Evolutionary conservation across 2,329 filamentous ascomycete genomes (phyloP).

Genomic region (Cercospora brassicicola): DNA sequence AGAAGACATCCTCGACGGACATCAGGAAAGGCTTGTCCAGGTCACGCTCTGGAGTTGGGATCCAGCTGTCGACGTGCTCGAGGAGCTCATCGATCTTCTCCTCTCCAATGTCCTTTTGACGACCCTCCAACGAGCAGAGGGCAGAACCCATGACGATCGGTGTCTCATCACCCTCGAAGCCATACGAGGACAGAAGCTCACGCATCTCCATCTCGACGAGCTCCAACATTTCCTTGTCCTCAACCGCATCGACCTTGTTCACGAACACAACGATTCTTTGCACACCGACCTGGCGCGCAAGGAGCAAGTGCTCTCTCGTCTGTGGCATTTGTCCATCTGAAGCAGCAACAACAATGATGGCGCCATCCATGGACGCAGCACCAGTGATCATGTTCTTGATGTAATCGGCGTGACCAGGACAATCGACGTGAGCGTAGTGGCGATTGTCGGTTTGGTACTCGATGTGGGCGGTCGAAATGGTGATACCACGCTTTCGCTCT

Average conservation of each 20-base stretch:
- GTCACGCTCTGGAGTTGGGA: slow-evolving; percentile 90
- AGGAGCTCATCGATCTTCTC: slow-evolving; percentile 90
- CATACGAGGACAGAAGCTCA: slow-evolving; percentile 87
- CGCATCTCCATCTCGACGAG: slow-evolving; percentile 99
- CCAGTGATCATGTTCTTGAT: slow-evolving; percentile 99
- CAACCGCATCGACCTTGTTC: slow-evolving; percentile 97
- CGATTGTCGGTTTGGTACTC: slow-evolving; percentile 92
- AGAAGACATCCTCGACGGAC: slow-evolving; percentile 76
- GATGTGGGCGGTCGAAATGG: slow-evolving; percentile 96
- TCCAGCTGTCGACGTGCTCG: slow-evolving; percentile 88
- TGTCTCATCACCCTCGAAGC: slow-evolving; percentile 96
- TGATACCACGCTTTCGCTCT: slow-evolving; percentile 99
- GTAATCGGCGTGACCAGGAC: slow-evolving; percentile 99
- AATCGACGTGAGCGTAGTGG: slow-evolving; percentile 99
- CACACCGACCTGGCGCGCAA: slow-evolving; percentile 96
- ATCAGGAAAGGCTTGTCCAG: slow-evolving; percentile 99
- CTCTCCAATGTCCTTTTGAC: slow-evolving; percentile 81
- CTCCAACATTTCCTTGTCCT: slow-evolving; percentile 99
- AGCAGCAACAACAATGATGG: slow-evolving; percentile 96
- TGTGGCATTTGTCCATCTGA: slow-evolving; percentile 99
- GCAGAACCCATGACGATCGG: slow-evolving; percentile 97
- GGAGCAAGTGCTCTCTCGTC: slow-evolving; percentile 95
- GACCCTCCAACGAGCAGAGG: slow-evolving; percentile 86
- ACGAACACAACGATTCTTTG: slow-evolving; percentile 98
- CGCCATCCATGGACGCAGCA: slow-evolving; percentile 98